Evolutionary conservation across 2,329 filamentous ascomycete species (phyloP).

Genomic region (Elsinoe perseae): DNA sequence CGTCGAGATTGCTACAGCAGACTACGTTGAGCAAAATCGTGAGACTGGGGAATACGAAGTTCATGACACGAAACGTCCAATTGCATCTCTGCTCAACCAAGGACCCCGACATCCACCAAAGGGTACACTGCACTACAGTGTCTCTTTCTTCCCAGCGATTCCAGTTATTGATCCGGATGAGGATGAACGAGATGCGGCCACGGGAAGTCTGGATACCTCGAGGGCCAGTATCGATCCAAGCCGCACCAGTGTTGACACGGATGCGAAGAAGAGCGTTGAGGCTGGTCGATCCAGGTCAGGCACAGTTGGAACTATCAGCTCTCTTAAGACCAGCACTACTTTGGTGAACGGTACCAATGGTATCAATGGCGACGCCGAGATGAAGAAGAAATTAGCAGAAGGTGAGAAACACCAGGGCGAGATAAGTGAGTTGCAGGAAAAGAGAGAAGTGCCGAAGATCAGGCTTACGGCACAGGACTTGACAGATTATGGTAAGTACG

Average conservation of each 20-base stretch:
- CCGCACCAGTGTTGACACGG: conserved; percentile 19
- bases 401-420: conserved; percentile 41
- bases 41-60: conserved; percentile 74
- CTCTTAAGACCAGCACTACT: conserved; percentile 28
- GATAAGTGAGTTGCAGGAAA: conserved; percentile 36
- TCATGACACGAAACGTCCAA: conserved; percentile 64
- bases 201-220: conserved; percentile 17
- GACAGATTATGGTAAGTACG: conserved; percentile 59
- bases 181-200: conserved; percentile 47
- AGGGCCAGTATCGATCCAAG: conserved; percentile 20
- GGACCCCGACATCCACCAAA: conserved; percentile 67
- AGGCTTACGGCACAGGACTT: conserved; percentile 73
- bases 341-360: conserved; percentile 20
- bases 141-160: conserved; percentile 82
- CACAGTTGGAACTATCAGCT: conserved; percentile 36
- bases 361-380: conserved; percentile 31
- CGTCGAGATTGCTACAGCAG: conserved; percentile 65
- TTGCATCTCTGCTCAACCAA: conserved; percentile 62
- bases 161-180: conserved; percentile 86
- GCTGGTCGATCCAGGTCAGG: conserved; percentile 21
- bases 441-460: conserved; percentile 63
- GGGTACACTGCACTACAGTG: conserved; percentile 73
- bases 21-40: conserved; percentile 65
- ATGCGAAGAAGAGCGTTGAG: conserved; percentile 11
- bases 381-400: conserved; percentile 40